Evolutionary conservation across 768 basidiomycete genomes (phyloP), one percentile per base, ranked within the genome.

Genomic region (Terana coerulea): DNA sequence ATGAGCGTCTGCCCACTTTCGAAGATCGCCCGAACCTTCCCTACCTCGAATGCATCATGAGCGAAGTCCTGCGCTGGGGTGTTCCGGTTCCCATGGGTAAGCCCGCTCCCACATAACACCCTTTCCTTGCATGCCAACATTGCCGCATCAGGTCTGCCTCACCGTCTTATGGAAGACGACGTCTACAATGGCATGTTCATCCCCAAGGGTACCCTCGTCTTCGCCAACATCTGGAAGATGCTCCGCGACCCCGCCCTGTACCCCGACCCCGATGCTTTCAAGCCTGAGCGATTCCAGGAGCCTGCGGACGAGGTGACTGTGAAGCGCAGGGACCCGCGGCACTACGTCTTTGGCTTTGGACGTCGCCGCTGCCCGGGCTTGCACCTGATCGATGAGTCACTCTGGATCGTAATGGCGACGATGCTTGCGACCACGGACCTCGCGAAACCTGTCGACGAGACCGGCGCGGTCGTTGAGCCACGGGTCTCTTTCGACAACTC

Each of bases 131-230:
- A n/a, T n/a, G n/a, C n/a, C n/a, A n/a, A n/a, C n/a, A n/a, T n/a
- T n/a, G n/a, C n/a, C n/a, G n/a, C n/a, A n/a, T n/a, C n/a, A n/a
- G n/a, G 74, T 49, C 72, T 87, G 34, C 85, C 85, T 0, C 85
- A 86, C 52, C 72, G 82, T 40, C 56, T 83, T 59, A 82, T 75
- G 71, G 77, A 84, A 61, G 80, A 86, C 56, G 83, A 88, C 59
- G 64, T 81, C 33, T 87, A 86, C 61, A 65, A 75, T 39, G 79
- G 75, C 10, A 73, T 74, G 70, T 70, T 73, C 49, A 78, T 87
- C 45, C 83, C 84, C 28, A 79, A 82, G 61, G 85, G 85, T 11
- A 75, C 84, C 3, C 62, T 84, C 56, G 79, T 85, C 21, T 81
- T 86, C 55, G 77, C 74, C 11, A 87, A 87, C 60, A 77, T 84